These are phyloP conservation scores for Ophiocytium majus DNA, from an alignment of 352 stramenopile genomes.

Conservation along the genomic window DNA sequence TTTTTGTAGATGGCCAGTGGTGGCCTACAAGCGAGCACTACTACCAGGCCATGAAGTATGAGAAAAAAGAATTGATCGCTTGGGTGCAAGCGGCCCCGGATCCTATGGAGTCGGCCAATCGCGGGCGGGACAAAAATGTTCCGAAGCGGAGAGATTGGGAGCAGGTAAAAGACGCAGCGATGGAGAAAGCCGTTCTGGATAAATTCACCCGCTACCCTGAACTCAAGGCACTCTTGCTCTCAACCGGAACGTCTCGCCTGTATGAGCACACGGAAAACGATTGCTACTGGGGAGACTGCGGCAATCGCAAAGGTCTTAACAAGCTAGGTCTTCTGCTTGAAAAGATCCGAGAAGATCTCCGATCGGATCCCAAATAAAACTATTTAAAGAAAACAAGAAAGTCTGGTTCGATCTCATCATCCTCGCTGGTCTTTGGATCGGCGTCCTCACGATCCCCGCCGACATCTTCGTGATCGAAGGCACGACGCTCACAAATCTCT, in stretches of 20 bases:
- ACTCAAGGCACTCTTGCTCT: neutral
- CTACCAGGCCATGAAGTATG: slow-evolving; percentile 4
- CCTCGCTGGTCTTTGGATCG: too few relatives aligned
- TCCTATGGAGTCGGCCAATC: neutral
- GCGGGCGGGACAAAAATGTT: neutral
- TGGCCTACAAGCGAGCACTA: slow-evolving; percentile 10
- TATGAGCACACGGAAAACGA: slow-evolving; percentile 4
- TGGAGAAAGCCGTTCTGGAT: slow-evolving; percentile 8
- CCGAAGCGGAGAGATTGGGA: slow-evolving; percentile 2
- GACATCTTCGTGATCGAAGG: too few relatives aligned
- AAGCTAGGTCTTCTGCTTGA: neutral
- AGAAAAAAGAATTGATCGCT: neutral
- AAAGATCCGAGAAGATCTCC: neutral
- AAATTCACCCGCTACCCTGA: neutral
- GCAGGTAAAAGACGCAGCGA: neutral
- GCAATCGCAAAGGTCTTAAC: neutral
- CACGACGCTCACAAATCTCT: too few relatives aligned
- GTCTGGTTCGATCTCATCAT: too few relatives aligned
- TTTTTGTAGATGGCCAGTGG: slow-evolving; percentile 13
- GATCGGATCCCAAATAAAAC: neutral
- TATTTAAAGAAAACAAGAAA: too few relatives aligned
- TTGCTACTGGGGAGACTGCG: slow-evolving; percentile 5
- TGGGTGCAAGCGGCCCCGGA: neutral
- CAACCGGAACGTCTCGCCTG: neutral
- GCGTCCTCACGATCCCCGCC: too few relatives aligned